Evolutionary conservation across 2,329 filamentous ascomycete genomes (phyloP).

Genomic region (Dothistroma septosporum): DNA sequence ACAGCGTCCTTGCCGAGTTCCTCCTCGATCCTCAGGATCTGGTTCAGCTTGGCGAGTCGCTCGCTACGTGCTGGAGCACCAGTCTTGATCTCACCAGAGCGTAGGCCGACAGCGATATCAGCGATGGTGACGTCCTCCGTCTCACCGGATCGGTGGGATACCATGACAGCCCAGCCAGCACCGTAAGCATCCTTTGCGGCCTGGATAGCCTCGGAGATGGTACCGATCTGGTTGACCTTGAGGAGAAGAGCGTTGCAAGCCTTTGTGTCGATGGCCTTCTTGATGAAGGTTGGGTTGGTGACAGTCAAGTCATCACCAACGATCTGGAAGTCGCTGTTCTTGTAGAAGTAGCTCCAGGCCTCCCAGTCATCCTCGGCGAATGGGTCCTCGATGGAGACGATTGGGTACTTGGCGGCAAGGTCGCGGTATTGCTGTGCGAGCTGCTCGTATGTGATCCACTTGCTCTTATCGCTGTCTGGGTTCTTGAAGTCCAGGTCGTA

Average conservation of each 20-base stretch:
- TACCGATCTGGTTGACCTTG: constrained; percentile 99
- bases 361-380: constrained; percentile 99
- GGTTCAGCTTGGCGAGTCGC: constrained; percentile 99
- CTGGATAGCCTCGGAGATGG: constrained; percentile 97
- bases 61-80: constrained; percentile 94
- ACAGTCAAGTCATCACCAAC: constrained; percentile 98
- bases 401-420: constrained; percentile 91
- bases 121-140: constrained; percentile 99
- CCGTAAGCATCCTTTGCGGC: constrained; percentile 97
- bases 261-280: constrained; percentile 99
- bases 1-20: constrained; percentile 88
- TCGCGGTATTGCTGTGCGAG: constrained; percentile 81
- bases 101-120: constrained; percentile 95
- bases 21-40: constrained; percentile 99
- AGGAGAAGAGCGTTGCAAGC: constrained; percentile 96
- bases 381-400: constrained; percentile 97
- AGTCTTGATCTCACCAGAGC: constrained; percentile 97
- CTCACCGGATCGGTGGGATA: constrained; percentile 98
- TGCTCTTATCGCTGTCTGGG: constrained; percentile 88
- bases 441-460: constrained; percentile 99
- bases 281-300: constrained; percentile 98
- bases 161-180: constrained; percentile 98
- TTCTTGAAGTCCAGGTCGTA: constrained; percentile 99
- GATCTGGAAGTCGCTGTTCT: constrained; percentile 97
- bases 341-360: constrained; percentile 99